phyloP scores from a whole-genome alignment of 805 yeast species.

The Ogataea zsoltii region DNA sequence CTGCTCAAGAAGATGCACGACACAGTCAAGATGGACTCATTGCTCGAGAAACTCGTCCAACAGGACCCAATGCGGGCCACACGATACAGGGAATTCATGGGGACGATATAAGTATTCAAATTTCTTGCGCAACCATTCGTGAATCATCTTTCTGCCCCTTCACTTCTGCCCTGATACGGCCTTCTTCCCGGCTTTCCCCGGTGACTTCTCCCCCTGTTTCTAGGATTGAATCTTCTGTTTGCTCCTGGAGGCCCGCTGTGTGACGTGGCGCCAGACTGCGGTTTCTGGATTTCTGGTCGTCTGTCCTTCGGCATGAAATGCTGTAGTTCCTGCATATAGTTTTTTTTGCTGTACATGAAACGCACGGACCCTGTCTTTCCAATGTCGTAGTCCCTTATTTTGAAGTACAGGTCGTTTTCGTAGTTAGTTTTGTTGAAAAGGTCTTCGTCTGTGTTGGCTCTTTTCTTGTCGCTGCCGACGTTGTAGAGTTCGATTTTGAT shows the following conservation, averaged over 20 bases:
- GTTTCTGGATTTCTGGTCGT: conserved; percentile 6
- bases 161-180: conserved; percentile 1
- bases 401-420: conserved; percentile 30
- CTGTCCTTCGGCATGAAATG: conserved; percentile 5
- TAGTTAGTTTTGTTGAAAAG: conserved; percentile 1
- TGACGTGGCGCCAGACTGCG: conserved; percentile 5
- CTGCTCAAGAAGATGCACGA: conserved; percentile 39
- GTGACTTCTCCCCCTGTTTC: conserved; percentile 8
- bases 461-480: conserved; percentile 4
- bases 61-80: conserved; percentile 68
- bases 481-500: conserved; percentile 31
- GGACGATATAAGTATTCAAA: too few relatives aligned
- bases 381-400: conserved; percentile 32
- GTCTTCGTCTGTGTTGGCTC: not conserved
- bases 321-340: conserved; percentile 29
- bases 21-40: conserved; percentile 28
- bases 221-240: conserved; percentile 8
- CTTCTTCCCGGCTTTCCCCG: conserved; percentile 1
- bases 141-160: not conserved
- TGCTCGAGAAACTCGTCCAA: conserved; percentile 45
- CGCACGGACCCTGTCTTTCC: conserved; percentile 34
- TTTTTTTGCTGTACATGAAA: conserved; percentile 33
- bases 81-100: conserved; percentile 47
- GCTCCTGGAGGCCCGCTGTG: conserved; percentile 2
- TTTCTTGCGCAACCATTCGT: too few relatives aligned